Evolutionary conservation across 2,329 filamentous ascomycete genomes (phyloP), one percentile per base, ranked within the genome.

Genomic region (Diplocarpon rosae): DNA sequence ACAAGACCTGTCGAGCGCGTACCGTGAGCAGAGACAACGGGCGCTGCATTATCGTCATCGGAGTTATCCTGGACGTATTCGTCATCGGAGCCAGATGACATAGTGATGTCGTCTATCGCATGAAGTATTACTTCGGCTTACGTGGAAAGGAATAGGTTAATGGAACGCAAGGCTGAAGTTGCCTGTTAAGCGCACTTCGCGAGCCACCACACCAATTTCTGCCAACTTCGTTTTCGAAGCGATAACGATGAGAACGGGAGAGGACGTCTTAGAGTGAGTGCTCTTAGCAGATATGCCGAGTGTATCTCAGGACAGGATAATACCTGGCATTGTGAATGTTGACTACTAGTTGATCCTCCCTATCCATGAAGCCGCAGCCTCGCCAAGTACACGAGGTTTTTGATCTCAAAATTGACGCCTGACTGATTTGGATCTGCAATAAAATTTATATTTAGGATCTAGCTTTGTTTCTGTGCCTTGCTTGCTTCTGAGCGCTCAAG

Each of bases 21-120:
- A 29, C 58, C 59, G 50, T 61, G 56, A 8, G 42, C 40, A 6
- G 52, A 50, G 24, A 52, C 48, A 30, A 56, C 54, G 35, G 50
- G 47, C 6, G 53, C 11, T 32, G 4, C 49, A 24, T 69, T 66
- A 51, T 82, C 80, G 56, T 83, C 80, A 55, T 82, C 79, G 17
- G 78, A 82, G 61, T 71, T 74, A 48, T 77, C 73, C 52, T 63
- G 74, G 49, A 82, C 72, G 61, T 77, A 85, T 53, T 85, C 80
- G 62, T 76, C 81, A 59, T 85, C 82, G 14, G 80, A 85, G 64
- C 84, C 80, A 24, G 20, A 32, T 45, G 79, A 78, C 82, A 85
- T 85, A 12, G 4, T 47, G 14, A 7, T 38, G 20, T 33, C 15
- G 3, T 33, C n/a, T 5, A 31, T 15, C 30, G 17, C 27, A 14